Conservation (phyloP, 345 rosid species). For the Brassica juncea region DNA sequence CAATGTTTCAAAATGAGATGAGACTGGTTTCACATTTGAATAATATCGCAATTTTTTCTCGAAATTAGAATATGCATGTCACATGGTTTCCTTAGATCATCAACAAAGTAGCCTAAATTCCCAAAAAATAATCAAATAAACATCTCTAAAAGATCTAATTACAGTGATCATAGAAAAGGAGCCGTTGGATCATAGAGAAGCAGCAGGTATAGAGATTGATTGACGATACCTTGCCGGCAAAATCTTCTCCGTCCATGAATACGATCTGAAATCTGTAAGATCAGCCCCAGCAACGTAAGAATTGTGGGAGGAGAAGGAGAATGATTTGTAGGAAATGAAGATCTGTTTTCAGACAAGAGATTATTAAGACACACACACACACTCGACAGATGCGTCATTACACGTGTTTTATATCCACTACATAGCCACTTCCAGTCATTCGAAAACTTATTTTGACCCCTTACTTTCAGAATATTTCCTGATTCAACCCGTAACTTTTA, state of each 20-base stretch:
- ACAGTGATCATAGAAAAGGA: slow-evolving; percentile 11
- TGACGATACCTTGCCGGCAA: slow-evolving; percentile 33
- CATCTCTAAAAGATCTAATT: background rate
- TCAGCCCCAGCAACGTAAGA: slow-evolving; percentile 19
- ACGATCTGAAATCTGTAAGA: slow-evolving; percentile 14
- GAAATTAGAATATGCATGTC: background rate
- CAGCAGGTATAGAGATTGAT: background rate
- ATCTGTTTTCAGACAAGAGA: slow-evolving; percentile 15
- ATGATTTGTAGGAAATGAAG: slow-evolving; percentile 1
- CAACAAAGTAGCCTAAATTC: slow-evolving; percentile 10
- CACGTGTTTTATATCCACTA: slow-evolving; percentile 28
- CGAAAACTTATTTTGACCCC: background rate
- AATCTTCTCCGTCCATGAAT: slow-evolving; percentile 38
- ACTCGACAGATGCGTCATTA: background rate
- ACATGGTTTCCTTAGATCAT: background rate
- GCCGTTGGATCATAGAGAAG: background rate
- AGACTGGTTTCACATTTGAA: background rate
- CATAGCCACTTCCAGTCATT: slow-evolving; percentile 17
- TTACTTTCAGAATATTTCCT: background rate
- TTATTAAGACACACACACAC: slow-evolving; percentile 14
- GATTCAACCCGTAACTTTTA: background rate
- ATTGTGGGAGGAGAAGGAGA: background rate
- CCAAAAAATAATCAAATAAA: background rate
- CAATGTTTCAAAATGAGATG: background rate
- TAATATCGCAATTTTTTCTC: background rate